Evolutionary conservation across 2,329 filamentous ascomycete genomes (phyloP).

Genomic region (Talaromyces sp.): DNA sequence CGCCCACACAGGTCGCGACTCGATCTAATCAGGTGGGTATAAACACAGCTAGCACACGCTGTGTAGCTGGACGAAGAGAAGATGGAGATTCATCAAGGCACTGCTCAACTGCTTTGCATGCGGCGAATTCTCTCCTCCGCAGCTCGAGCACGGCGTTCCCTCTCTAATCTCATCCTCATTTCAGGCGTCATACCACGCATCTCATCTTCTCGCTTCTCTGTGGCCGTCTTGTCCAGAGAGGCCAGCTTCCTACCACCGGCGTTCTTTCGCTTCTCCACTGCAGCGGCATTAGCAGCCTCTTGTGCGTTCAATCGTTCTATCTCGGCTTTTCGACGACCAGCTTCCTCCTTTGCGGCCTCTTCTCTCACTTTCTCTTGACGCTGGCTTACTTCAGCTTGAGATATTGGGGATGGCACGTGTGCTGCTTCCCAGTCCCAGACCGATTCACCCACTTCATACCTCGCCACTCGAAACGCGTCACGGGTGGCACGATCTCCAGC

Average conservation of each 20-base stretch:
- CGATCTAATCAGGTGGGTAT: too few species aligned
- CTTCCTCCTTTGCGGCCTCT: constrained; percentile 63
- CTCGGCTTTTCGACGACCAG: constrained; percentile 66
- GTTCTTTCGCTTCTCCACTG: constrained; percentile 47
- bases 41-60: neutral
- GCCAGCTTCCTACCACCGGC: constrained; percentile 53
- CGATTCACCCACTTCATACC: constrained; percentile 70
- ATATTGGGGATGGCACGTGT: constrained; percentile 66
- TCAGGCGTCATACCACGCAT: constrained; percentile 79
- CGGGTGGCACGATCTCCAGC: constrained; percentile 79
- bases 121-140: constrained; percentile 79
- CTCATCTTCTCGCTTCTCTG: constrained; percentile 80
- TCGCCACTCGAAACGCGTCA: constrained; percentile 85
- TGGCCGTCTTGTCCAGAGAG: constrained; percentile 63
- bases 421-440: constrained; percentile 75
- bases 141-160: constrained; percentile 83
- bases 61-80: neutral
- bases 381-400: constrained; percentile 64
- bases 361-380: constrained; percentile 65
- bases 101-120: constrained; percentile 46
- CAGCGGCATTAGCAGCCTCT: constrained; percentile 41
- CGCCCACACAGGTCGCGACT: neutral
- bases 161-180: constrained; percentile 75
- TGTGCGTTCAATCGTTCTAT: constrained; percentile 66
- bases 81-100: neutral